phyloP scores from a whole-genome alignment of 2,329 filamentous ascomycete species.

The Apiospora sp. region DNA sequence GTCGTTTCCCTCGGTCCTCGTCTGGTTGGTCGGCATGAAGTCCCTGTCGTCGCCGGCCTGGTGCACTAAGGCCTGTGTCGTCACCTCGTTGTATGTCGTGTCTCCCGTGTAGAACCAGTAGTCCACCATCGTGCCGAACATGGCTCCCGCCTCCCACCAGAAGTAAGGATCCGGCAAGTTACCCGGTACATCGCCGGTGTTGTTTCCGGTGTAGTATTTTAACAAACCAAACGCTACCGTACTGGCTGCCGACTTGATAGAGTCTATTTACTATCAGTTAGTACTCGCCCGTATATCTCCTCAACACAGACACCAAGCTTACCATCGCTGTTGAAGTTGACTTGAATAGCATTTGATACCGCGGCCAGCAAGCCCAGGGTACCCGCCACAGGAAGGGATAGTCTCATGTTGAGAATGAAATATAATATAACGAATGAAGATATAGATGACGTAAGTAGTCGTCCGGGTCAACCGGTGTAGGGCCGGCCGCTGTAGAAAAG shows the following conservation, averaged over 20 bases:
- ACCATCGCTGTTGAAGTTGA: slow-evolving; percentile 46
- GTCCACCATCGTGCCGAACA: slow-evolving; percentile 30
- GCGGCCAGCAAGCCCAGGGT: slow-evolving; percentile 40
- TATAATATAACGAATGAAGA: slow-evolving; percentile 27
- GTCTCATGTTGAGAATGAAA: slow-evolving; percentile 35
- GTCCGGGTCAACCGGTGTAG: slow-evolving; percentile 22
- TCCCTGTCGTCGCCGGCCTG: slow-evolving; percentile 54
- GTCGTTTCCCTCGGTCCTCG: slow-evolving; percentile 56
- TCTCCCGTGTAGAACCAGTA: slow-evolving; percentile 52
- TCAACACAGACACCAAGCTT: slow-evolving; percentile 43
- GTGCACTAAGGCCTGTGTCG: slow-evolving; percentile 52
- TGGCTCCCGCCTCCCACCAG: slow-evolving; percentile 31
- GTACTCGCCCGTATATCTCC: neutral
- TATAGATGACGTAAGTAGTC: slow-evolving; percentile 12
- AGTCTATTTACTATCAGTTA: slow-evolving; percentile 51
- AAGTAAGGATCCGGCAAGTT: slow-evolving; percentile 31
- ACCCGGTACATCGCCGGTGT: slow-evolving; percentile 31
- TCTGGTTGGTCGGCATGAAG: slow-evolving; percentile 55
- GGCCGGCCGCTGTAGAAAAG: slow-evolving; percentile 7
- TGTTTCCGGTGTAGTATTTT: slow-evolving; percentile 43
- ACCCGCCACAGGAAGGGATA: slow-evolving; percentile 35
- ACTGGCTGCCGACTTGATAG: slow-evolving; percentile 52
- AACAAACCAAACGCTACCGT: slow-evolving; percentile 43
- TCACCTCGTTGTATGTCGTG: slow-evolving; percentile 55
- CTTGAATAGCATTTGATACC: slow-evolving; percentile 39